phyloP scores from a whole-genome alignment of 2,329 filamentous ascomycete genomes.

The Colletotrichum agaves region DNA sequence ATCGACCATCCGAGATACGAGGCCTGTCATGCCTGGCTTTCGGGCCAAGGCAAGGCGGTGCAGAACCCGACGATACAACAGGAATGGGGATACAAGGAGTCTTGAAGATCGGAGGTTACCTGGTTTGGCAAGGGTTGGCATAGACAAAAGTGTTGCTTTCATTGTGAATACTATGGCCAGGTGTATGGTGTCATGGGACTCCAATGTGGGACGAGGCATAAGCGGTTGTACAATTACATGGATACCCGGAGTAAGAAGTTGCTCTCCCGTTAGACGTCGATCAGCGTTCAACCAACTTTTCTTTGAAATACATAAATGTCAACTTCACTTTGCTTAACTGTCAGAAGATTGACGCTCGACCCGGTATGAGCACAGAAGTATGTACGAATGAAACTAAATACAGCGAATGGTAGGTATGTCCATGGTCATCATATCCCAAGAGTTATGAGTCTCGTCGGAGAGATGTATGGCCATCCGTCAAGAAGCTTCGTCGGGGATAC shows the following conservation, averaged over 20 bases:
- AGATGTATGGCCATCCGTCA: no score
- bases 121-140: background rate
- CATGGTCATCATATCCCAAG: no score
- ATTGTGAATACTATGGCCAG: background rate
- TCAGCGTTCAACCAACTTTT: no score
- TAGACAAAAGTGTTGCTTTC: slow-evolving; percentile 19
- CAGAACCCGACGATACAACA: slow-evolving; percentile 53
- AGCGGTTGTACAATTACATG: background rate
- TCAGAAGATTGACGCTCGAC: background rate
- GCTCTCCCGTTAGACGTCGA: background rate
- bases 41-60: slow-evolving; percentile 49
- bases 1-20: slow-evolving; percentile 55
- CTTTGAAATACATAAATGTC: background rate
- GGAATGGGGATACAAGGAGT: slow-evolving; percentile 50
- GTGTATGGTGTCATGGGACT: background rate
- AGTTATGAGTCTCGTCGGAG: no score
- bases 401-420: background rate
- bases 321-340: background rate
- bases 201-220: background rate
- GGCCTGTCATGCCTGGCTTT: slow-evolving; percentile 58
- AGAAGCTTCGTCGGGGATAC: no score
- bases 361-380: background rate
- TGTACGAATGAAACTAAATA: slow-evolving; percentile 13
- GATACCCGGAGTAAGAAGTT: slow-evolving; percentile 17
- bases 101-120: background rate